These are phyloP conservation scores for Waltiozyma sp. DNA, from an alignment of 1,139 yeast genomes.

Conservation along the genomic window DNA sequence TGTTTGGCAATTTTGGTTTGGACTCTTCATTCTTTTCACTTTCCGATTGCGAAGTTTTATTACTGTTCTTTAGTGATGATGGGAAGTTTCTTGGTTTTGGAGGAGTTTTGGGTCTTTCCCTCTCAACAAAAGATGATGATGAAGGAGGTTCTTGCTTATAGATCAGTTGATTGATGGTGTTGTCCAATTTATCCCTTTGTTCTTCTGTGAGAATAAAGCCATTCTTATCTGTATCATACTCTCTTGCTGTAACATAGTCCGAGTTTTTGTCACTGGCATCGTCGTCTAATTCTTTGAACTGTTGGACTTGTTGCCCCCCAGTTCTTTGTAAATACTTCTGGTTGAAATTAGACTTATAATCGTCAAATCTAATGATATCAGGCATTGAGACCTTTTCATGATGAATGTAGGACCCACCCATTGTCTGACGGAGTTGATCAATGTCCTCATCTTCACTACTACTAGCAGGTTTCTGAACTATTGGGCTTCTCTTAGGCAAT, in stretches of 20 bases:
- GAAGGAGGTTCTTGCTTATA: constrained; percentile 4
- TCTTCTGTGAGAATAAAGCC: background rate
- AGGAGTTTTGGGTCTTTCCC: background rate
- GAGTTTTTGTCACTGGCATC: background rate
- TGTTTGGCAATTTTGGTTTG: background rate
- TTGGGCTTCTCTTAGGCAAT: background rate
- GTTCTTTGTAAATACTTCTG: background rate
- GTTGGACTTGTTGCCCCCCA: background rate
- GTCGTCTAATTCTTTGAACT: background rate
- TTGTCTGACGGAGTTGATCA: background rate
- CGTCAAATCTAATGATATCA: constrained; percentile 17
- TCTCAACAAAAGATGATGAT: no score
- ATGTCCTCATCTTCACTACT: background rate
- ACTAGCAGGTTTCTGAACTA: background rate
- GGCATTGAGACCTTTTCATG: constrained; percentile 1
- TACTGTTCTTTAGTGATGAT: background rate
- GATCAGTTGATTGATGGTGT: background rate
- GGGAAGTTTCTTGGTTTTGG: background rate
- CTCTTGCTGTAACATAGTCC: constrained; percentile 8
- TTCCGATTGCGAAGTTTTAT: no score
- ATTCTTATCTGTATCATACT: constrained; percentile 7
- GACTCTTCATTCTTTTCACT: background rate
- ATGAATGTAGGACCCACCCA: background rate
- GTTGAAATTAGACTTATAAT: constrained; percentile 4
- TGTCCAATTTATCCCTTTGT: constrained; percentile 6